Base-by-base conservation (phyloP, 1,139 yeast species). In the Protomyces inouyei region DNA sequence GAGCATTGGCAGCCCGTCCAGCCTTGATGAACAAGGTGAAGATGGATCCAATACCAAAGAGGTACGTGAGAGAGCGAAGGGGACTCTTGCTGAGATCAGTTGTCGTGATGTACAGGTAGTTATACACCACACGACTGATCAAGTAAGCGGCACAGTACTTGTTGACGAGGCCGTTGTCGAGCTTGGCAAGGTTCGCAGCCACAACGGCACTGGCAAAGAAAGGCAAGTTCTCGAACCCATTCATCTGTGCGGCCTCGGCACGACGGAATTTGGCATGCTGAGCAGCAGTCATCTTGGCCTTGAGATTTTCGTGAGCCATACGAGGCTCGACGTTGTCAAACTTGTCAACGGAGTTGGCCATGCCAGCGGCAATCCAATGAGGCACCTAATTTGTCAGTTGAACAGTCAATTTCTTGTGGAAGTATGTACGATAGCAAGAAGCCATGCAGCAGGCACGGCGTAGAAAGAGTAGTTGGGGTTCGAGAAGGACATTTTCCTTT, bases 21-120 rank as follows among this genome's bases (percentile, higher is more conserved):
- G 63, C 56, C 57, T 59, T 59, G 63, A 59, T 55, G 43, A 59
- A 59, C 36, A 59, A 21, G 36, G 63, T 52, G 32, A 59, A 38
- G 57, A 52, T 52, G 36, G 57, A 21, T 14, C 45, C 63, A 51
- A 59, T 59, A n/a, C 63, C 63, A 25, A 35, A n/a, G 25, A 59
- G 25, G 48, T 52, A 59, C 18, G 32, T 52, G 45, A 59, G 14
- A 8, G 55, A 45, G 16, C 63, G 43, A 21, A 52, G 28, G 36
- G 35, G 35, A 1, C 52, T 21, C 40, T 28, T 52, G 10, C 38
- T 37, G 28, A 52, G 57, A 18, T 52, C 54, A 9, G 53, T 48
- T 9, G 63, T 59, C 52, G 40, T 59, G 52, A 59, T 52, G 63
- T 59, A 59, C 21, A 59, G 28, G 52, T 40, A 43, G 57, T 38